Evolutionary conservation across 371 early-diverging fungal species (phyloP), one percentile per base, ranked within the genome.

Genomic region (Coemansia sp.): DNA sequence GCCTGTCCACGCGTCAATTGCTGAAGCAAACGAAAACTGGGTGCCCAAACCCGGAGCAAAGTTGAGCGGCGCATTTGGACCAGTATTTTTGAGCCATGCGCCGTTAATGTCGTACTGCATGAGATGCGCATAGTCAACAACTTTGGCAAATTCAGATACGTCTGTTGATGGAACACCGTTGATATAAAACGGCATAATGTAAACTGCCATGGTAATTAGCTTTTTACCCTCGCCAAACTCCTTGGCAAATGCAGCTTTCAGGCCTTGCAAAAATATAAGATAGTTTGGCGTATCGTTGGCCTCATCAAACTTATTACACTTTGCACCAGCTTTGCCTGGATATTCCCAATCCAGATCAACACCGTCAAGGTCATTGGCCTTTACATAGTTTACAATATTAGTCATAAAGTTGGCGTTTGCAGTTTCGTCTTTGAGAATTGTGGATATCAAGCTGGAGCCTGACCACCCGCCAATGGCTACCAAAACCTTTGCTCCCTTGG

Each of bases 281-380:
- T 83, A 84, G 74, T 90, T 89, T 14, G 78, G 84, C 21, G 86
- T 83, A 62, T 91, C 90, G 31, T 87, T 77, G 11, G 77, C 63
- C 0, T 42, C 55, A 54, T 84, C 83, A 45, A 84, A 62, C 3
- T 68, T 64, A 59, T 91, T 93, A 68, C 91, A 88, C 0, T 80
- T 83, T 40, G 85, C 81, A 16, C 89, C 92, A 37, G 79, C 69
- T 21, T 85, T 80, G 21, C 87, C 90, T 18, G 92, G 92, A 61
- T 88, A 91, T 67, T 92, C 91, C 91, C 89, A 91, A 72, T 89
- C 88, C 63, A 72, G 51, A 63, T 83, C 84, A 14, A 82, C 51
- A 10, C 81, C 81, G 34, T 80, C 81, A 0, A 66, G 40, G 4
- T 72, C 42, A 47, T 82, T 80, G 34, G 72, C 54, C 24, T 77